Base-by-base conservation (phyloP, 441 rosid species). In the Hura crepitans region DNA sequence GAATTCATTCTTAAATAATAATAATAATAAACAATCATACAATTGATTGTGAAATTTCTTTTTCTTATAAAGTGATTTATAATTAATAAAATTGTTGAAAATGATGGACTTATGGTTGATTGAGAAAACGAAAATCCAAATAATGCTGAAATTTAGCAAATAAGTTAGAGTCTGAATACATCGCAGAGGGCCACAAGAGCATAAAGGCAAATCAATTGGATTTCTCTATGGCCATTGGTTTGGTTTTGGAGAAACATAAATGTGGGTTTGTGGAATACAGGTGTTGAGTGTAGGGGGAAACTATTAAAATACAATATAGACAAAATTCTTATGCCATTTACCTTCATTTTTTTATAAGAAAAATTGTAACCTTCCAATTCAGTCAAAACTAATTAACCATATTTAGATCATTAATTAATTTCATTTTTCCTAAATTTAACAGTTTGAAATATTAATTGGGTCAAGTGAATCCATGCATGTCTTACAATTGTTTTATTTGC, bases 361-460 rank as follows among this genome's bases (percentile, higher is more conserved):
- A 55, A 37, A 50, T 8, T 2, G 42, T 6, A 45, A 30, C 51
- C 18, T 51, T 30, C 46, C 54, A 53, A 3, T 63, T 53, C 42
- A 62, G 49, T 37, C 42, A 71, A 33, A 64, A 8, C n/a, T 39
- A 37, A 22, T 20, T 71, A 30, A 53, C 68, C 62, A 17, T 71
- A 17, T 53, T 39, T 28, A 31, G 54, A 22, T 63, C 11, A 54
- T 43, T 12, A 25, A 22, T 37, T 18, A 22, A 11, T 39, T 51
- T 12, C 49, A 35, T 61, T 61, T 23, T n/a, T n/a, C n/a, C 66
- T 33, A 51, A 35, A 9, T 31, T 35, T 11, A 8, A 31, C 1
- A 22, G 0, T 53, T 25, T 10, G 43, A 30, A 10, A 49, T 15
- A 31, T 12, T 8, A n/a, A 3, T 17, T 15, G 8, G 20, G 59